Percentiles rank a stretch among this genome's conserved stretches.
Evolutionary conservation across 768 basidiomycete species (phyloP).

Genomic region (Boletus sensibilis): DNA sequence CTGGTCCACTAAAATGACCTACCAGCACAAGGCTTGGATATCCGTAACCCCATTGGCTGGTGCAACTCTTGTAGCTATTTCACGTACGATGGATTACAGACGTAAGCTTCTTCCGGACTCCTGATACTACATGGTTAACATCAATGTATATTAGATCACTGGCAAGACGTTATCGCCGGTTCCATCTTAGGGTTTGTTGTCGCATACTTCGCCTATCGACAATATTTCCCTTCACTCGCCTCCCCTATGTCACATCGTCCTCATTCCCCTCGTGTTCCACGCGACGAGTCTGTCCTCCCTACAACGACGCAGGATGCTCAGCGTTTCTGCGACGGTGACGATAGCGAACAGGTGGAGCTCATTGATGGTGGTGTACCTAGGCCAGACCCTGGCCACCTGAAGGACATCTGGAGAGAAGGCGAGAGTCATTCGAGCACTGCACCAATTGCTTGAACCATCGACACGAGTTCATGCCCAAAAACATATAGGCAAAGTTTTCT

Average conservation of each 20-base stretch:
- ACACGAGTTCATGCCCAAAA: background rate
- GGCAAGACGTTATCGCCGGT: conserved; percentile 87
- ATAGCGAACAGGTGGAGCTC: conserved; percentile 31
- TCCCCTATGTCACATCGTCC: conserved; percentile 67
- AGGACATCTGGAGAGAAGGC: conserved; percentile 34
- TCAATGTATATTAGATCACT: conserved; percentile 61
- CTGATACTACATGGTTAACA: conserved; percentile 7
- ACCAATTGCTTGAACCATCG: conserved; percentile 5
- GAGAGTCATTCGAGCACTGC: conserved; percentile 26
- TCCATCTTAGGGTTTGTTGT: conserved; percentile 68
- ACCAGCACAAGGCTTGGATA: conserved; percentile 79
- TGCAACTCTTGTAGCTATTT: conserved; percentile 77
- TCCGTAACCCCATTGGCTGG: conserved; percentile 72
- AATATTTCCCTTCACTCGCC: conserved; percentile 77
- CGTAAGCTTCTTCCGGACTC: conserved; percentile 42
- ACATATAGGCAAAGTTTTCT: background rate
- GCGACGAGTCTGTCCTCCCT: conserved; percentile 45
- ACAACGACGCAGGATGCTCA: conserved; percentile 23
- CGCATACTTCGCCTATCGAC: conserved; percentile 76
- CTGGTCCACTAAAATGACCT: background rate
- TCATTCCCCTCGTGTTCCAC: conserved; percentile 62
- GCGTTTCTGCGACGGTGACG: conserved; percentile 12
- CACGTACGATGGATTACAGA: conserved; percentile 89
- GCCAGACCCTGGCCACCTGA: conserved; percentile 5
- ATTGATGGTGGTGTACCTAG: conserved; percentile 13